Percentiles rank a stretch among this genome's conserved stretches.
These are phyloP conservation scores for Rhizophagus prolifer DNA, from an alignment of 192 early-diverging fungal species.

Conservation along the genomic window DNA sequence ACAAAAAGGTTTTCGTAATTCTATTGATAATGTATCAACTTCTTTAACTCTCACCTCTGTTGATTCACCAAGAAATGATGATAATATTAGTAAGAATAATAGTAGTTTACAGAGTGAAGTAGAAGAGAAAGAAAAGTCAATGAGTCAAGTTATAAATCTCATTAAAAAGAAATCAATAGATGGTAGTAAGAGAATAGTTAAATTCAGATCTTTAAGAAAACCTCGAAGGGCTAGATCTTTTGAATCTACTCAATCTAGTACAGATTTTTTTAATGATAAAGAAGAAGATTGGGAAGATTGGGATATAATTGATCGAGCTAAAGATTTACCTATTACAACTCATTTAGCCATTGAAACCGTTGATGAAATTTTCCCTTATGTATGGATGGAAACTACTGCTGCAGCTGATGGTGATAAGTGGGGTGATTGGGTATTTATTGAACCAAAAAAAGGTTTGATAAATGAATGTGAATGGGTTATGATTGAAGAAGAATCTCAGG, in stretches of 20 bases:
- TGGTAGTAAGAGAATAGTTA: neutral
- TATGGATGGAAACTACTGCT: constrained; percentile 30
- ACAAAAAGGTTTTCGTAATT: constrained; percentile 16
- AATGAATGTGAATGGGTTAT: constrained; percentile 32
- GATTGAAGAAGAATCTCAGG: constrained; percentile 30
- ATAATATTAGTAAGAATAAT: neutral
- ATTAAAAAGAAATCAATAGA: neutral
- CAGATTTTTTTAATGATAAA: neutral
- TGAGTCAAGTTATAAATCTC: neutral
- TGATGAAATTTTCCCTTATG: constrained; percentile 32
- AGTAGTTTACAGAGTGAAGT: no score
- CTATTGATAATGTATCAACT: constrained; percentile 3
- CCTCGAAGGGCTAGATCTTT: neutral
- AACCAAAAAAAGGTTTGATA: constrained; percentile 26
- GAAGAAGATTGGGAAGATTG: constrained; percentile 25
- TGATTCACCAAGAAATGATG: neutral
- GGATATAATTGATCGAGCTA: neutral
- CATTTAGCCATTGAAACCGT: constrained; percentile 29
- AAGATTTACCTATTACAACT: constrained; percentile 25
- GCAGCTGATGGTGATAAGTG: constrained; percentile 7
- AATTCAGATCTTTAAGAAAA: neutral
- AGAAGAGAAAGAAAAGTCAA: neutral
- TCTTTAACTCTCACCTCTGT: no score
- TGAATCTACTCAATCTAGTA: neutral
- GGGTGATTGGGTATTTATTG: constrained; percentile 32